Evolutionary conservation across 495 filamentous ascomycete genomes (phyloP).

Genomic region (Neurospora terricola): DNA sequence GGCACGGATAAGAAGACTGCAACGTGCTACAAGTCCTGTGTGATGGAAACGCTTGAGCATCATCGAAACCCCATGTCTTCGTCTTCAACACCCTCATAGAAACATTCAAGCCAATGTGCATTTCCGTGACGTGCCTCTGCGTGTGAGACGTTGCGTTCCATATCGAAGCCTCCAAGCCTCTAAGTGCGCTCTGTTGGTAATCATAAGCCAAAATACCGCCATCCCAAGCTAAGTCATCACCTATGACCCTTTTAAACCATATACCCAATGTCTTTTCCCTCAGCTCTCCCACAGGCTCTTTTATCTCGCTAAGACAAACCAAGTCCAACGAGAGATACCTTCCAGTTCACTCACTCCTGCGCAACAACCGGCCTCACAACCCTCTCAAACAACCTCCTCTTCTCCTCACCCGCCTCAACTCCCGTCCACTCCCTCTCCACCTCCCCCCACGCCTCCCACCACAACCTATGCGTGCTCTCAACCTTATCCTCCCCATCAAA

Average conservation of each 20-base stretch:
- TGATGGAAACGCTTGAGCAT: background rate
- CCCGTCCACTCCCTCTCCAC: conserved; percentile 28
- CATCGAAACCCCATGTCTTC: too few relatives aligned
- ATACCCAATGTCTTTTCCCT: background rate
- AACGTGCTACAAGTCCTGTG: background rate
- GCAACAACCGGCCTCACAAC: conserved; percentile 31
- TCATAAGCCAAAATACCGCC: background rate
- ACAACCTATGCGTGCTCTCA: conserved; percentile 27
- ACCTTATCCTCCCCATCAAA: conserved; percentile 21
- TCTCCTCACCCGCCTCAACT: conserved; percentile 13
- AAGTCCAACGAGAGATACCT: background rate
- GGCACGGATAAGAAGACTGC: background rate
- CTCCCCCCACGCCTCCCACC: conserved; percentile 27
- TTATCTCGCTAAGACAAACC: too few relatives aligned
- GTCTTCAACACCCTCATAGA: background rate
- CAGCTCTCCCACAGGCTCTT: background rate
- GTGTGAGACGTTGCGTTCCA: background rate
- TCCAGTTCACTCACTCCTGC: conserved; percentile 14
- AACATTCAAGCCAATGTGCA: background rate
- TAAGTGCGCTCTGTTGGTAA: background rate
- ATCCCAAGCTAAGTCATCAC: background rate
- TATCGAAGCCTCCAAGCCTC: background rate
- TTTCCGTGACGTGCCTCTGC: background rate
- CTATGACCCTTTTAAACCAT: background rate
- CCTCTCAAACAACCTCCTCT: conserved; percentile 22